Evolutionary conservation across 179 eudicot species (phyloP), one percentile per base, ranked within the genome.

Genomic region (Dionaea muscipula): DNA sequence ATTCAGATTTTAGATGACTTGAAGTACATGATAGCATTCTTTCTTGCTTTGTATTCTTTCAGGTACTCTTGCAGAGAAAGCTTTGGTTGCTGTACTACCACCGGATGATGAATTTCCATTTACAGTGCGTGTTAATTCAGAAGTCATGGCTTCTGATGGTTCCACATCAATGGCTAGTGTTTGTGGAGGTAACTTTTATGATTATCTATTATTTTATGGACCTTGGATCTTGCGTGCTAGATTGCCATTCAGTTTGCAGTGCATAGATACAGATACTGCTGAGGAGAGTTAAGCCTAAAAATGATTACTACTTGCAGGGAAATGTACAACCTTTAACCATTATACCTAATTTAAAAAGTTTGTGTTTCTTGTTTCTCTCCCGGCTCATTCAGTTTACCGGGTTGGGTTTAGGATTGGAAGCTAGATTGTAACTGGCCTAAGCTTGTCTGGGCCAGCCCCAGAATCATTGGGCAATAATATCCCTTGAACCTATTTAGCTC

Each of bases 121-220:
- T 47, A 66, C 91, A 27, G 84, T 91, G 21, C 98, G 98, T 51
- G 60, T 91, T 53, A 86, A 87, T 81, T 81, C 98, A 43, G 98
- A 86, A 79, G 98, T 91, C 50, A 91, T 91, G 98, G 94, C 94
- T 40, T 91, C 98, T 74, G 98, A 91, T 84, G 98, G 98, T 60
- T 91, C 98, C 37, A 91, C 98, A 36, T 91, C 98, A 57, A 91
- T 91, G 98, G 98, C 98, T 70, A 84, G 94, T 75, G 98, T 84
- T n/a, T 87, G 91, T 74, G 98, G 84, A 78, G 98, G 98, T 91
- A 76, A 39, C 18, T 15, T 10, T 59, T 45, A 40, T 9, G 33
- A 36, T 19, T 23, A 20, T 51, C 19, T 20, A 9, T 12, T 16
- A 8, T 25, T 24, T 10, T 19, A n/a, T n/a, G n/a, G n/a, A n/a